Evolutionary conservation across 208 protist species (phyloP), one percentile per base, ranked within the genome.

Genomic region (Leishmania tarentolae): DNA sequence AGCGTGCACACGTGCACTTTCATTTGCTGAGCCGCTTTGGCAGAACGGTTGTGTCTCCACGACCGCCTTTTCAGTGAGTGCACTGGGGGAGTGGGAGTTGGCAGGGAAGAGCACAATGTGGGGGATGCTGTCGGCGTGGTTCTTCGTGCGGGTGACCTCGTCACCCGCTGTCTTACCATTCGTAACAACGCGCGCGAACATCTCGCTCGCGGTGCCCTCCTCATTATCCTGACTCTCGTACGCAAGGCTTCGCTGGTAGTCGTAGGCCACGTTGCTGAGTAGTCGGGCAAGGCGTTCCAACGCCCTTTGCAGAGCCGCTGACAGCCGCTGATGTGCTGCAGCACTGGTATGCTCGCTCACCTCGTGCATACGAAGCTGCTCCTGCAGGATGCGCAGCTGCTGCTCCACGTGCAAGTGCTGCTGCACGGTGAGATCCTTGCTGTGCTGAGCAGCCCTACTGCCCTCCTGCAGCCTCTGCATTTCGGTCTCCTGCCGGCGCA

Each of bases 401-500:
- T 77, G 72, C 56, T 76, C 66, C 28, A 87, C 2, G 2, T 42
- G 35, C 15, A 44, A 63, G 35, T 82, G 69, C 84, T 89, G 83
- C 76, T 89, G 79, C 66, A 47, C 17, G 4, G 76, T 35, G 8
- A 90, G 66, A 5, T 79, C 80, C 21, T 37, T 47, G 6, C 40
- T 75, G 53, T 82, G 70, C 35, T 35, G 65, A 11, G 72, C 66
- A 37, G 47, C 42, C 31, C 42, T 73, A 13, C 89, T 65, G n/a
- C 85, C 78, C 28, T 42, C 75, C 57, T 92, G 75, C 65, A 92
- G 65, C 31, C 47, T 57, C 17, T 75, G 76, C 50, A 82, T 80
- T 1, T 74, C 85, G 42, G 28, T 83, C 17, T 94, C 82, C 53
- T 76, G 79, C 70, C 37, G 57, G 37, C 70, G 76, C 68, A 87